Percentiles rank a stretch among this genome's conserved stretches.
Evolutionary conservation across 2,329 filamentous ascomycete genomes (phyloP).

Genomic region (Amauroascus verrucosus): DNA sequence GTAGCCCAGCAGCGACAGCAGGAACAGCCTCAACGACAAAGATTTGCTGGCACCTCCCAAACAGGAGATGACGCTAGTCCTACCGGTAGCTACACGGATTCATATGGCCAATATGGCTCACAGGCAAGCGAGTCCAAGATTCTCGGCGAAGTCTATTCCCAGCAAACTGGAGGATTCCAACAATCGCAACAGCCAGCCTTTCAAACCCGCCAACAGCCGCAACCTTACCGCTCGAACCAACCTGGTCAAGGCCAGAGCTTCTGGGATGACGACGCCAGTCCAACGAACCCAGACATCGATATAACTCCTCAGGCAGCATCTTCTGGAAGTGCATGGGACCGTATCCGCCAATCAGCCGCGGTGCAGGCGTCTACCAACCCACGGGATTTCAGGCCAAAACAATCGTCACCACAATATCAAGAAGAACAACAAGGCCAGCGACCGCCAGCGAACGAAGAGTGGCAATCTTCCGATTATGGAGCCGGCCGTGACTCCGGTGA

Average conservation of each 20-base stretch:
- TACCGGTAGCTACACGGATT: neutral
- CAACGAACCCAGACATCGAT: slow-evolving; percentile 13
- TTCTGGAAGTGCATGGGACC: slow-evolving; percentile 31
- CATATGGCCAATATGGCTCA: slow-evolving; percentile 1
- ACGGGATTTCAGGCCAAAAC: neutral
- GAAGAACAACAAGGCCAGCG: slow-evolving; percentile 8
- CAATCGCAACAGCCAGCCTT: neutral
- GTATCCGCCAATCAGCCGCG: slow-evolving; percentile 21
- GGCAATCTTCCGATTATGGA: slow-evolving; percentile 13
- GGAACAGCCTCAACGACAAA: neutral
- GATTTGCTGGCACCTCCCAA: neutral
- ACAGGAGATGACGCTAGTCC: slow-evolving; percentile 10
- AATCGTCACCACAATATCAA: neutral
- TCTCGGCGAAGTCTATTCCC: slow-evolving; percentile 9
- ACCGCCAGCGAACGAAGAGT: neutral
- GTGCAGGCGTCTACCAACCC: slow-evolving; percentile 2
- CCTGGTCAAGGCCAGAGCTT: slow-evolving; percentile 18
- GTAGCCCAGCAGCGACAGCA: neutral
- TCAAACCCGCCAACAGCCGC: neutral
- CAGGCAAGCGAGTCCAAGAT: slow-evolving; percentile 11
- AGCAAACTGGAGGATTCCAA: slow-evolving; percentile 2
- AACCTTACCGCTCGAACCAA: neutral
- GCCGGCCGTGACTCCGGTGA: slow-evolving; percentile 17
- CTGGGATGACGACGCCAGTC: slow-evolving; percentile 32
- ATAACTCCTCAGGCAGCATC: slow-evolving; percentile 3